Conservation (phyloP, 805 yeast species). For the Candida sphagnicola region DNA sequence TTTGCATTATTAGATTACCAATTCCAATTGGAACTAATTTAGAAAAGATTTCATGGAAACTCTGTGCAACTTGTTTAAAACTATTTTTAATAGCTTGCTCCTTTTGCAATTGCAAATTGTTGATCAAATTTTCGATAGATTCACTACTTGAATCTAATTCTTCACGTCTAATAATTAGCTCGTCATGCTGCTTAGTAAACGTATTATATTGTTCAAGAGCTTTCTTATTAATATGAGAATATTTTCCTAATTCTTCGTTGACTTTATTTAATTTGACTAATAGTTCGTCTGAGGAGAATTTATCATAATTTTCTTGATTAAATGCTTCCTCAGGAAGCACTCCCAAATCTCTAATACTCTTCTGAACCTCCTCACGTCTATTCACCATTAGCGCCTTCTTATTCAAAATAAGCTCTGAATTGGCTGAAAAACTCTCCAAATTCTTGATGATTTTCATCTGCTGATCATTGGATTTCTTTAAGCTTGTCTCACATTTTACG, state of each 20-base stretch:
- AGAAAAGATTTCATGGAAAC: constrained; percentile 72
- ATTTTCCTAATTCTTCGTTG: constrained; percentile 55
- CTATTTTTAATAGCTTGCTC: constrained; percentile 78
- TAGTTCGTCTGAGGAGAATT: constrained; percentile 48
- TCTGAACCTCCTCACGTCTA: constrained; percentile 69
- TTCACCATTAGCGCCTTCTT: constrained; percentile 55
- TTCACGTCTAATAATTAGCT: constrained; percentile 56
- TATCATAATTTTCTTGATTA: constrained; percentile 35
- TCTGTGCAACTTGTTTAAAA: constrained; percentile 68
- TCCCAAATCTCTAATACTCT: constrained; percentile 79
- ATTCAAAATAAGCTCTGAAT: constrained; percentile 60
- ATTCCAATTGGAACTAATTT: constrained; percentile 78
- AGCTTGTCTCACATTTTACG: constrained; percentile 29
- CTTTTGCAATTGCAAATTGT: constrained; percentile 69
- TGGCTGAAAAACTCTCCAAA: constrained; percentile 58
- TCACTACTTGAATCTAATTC: constrained; percentile 68
- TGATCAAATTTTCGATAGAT: constrained; percentile 70
- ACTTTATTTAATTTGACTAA: constrained; percentile 49
- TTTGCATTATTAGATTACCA: constrained; percentile 68
- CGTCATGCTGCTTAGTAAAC: constrained; percentile 70
- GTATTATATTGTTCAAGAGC: constrained; percentile 80
- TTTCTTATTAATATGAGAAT: constrained; percentile 79
- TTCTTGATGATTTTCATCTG: constrained; percentile 52
- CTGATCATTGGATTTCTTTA: constrained; percentile 51
- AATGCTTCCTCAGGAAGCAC: constrained; percentile 85